phyloP scores from a whole-genome alignment of 176 grass and related monocot genomes.

The Zizania latifolia region DNA sequence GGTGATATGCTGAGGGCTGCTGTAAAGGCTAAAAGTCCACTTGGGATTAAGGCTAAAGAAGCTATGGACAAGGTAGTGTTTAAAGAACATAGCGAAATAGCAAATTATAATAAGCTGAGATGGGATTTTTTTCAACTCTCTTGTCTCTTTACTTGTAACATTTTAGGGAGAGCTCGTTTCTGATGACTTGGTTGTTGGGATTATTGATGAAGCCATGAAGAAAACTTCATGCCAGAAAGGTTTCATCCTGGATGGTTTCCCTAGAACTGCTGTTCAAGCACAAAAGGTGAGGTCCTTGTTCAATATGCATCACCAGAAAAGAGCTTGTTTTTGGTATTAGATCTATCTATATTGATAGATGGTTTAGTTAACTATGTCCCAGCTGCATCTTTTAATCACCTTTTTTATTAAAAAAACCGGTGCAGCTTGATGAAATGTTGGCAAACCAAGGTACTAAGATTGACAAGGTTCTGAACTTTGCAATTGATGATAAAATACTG shows the following conservation, averaged over 20 bases:
- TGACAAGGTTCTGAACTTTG: conserved; percentile 92
- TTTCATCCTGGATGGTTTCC: conserved; percentile 98
- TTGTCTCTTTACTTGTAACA: conserved; percentile 10
- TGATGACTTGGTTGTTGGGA: conserved; percentile 88
- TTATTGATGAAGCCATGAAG: conserved; percentile 98
- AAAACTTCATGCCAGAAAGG: conserved; percentile 96
- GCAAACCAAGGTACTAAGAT: conserved; percentile 71
- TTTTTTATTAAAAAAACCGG: not conserved
- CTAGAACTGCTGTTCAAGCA: conserved; percentile 84
- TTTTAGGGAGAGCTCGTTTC: conserved; percentile 92
- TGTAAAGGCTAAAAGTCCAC: conserved; percentile 83
- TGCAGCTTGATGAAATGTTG: conserved; percentile 90
- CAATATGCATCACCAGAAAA: not conserved
- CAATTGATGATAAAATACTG: conserved; percentile 82
- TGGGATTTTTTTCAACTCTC: not conserved
- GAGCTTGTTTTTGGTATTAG: not conserved
- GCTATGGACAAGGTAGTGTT: conserved; percentile 76
- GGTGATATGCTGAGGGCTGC: conserved; percentile 98
- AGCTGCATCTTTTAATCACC: not conserved
- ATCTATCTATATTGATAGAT: not conserved
- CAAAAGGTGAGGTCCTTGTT: conserved; percentile 55
- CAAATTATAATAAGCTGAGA: conserved; percentile 7
- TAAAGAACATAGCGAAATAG: not conserved
- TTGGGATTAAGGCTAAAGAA: conserved; percentile 94
- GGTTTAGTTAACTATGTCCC: not conserved